Evolutionary conservation across 129 eudicot species (phyloP), one percentile per base, ranked within the genome.

Genomic region (Apium graveolens): DNA sequence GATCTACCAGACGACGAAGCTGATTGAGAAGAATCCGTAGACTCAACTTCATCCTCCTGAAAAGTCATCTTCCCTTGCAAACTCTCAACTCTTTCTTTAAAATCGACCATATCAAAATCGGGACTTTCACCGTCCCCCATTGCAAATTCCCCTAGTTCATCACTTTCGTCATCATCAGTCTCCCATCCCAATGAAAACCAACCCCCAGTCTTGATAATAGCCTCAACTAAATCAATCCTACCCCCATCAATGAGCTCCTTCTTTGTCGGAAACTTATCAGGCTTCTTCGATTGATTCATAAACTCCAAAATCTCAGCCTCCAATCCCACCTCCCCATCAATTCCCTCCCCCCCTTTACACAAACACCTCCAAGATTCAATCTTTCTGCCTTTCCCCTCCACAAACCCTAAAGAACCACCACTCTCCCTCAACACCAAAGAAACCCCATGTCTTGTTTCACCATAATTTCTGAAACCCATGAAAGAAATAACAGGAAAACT

Each of bases 101-200:
- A 57, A 46, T 83, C 88, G 26, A 5, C 74, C 20, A 83, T 27
- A 73, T 80, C 83, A 70, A 63, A 75, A 77, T 86, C 85, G 9
- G 1, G 62, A 69, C n/a, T 31, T 49, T 71, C 74, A 34, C 45
- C 70, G 35, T 11, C 39, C 37, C 5, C 11, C 41, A 37, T 73
- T 62, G 81, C 65, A 44, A 35, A 79, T 7, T 55, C 73, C 20
- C 72, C 84, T 43, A 27, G 9, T 18, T 39, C 79, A 16, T 78
- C 92, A 81, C 44, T 68, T 32, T 70, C 83, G 46, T 60, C 68
- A 60, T 82, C 85, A 41, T 84, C 83, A 24, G 38, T 57, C 41
- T 86, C 96, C 98, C 98, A 93, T 35, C 98, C 98, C 77, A 89
- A 43, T 3, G 94, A 83, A 76, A 89, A 79, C 98, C 98, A 93